Evolutionary conservation across 2,329 filamentous ascomycete species (phyloP).

Genomic region (Phialophora expanda): DNA sequence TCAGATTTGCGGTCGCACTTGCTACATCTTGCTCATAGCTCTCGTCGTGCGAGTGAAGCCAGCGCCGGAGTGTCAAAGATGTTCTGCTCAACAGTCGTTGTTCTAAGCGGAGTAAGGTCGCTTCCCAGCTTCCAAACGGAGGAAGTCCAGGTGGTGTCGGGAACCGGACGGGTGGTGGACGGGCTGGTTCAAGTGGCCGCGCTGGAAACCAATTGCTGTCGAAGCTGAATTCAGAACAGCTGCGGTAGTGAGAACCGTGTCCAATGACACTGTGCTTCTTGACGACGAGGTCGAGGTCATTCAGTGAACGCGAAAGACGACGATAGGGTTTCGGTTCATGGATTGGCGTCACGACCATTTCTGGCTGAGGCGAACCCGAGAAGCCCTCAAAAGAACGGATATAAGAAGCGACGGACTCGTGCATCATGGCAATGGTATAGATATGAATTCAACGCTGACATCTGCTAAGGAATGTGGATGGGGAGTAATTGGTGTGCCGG

Average conservation of each 20-base stretch:
- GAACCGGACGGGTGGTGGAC: conserved; percentile 47
- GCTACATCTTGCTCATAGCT: conserved; percentile 18
- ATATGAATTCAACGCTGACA: conserved; percentile 5
- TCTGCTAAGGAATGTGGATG: neutral
- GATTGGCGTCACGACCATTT: conserved; percentile 6
- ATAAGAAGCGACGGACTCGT: conserved; percentile 16
- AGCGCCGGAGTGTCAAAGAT: conserved; percentile 15
- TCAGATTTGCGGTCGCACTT: neutral
- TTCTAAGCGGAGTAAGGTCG: conserved; percentile 40
- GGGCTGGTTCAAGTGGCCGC: conserved; percentile 27
- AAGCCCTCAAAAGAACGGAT: conserved; percentile 18
- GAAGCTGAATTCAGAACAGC: conserved; percentile 39
- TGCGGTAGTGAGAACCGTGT: conserved; percentile 23
- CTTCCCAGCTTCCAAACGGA: conserved; percentile 51
- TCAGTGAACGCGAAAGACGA: conserved; percentile 39
- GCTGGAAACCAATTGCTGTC: conserved; percentile 36
- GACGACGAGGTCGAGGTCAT: conserved; percentile 39
- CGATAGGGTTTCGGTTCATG: conserved; percentile 18
- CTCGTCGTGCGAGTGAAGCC: conserved; percentile 16
- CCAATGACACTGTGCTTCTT: conserved; percentile 9
- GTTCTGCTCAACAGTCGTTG: conserved; percentile 17
- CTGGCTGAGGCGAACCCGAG: conserved; percentile 3
- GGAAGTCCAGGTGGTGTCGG: conserved; percentile 54
- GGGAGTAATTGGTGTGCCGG: neutral
- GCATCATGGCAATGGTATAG: conserved; percentile 1